Base-by-base conservation (phyloP, 2,329 filamentous ascomycete genomes). In the Penicillium brasilianum region DNA sequence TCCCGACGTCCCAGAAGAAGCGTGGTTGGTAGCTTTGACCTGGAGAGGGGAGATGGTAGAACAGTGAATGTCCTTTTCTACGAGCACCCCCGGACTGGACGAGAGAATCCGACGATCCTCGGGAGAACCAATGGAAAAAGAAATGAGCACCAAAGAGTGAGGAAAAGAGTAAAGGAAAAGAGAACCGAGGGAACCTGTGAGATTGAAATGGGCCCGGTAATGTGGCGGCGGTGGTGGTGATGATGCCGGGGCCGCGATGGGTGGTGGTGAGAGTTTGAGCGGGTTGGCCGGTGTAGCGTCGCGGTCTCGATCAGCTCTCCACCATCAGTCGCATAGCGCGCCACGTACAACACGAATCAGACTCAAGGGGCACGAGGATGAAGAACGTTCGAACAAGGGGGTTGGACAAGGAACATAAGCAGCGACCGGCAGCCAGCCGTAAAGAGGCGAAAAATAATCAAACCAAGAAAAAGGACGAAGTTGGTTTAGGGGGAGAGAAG, bases 61-160 rank as follows among this genome's bases (percentile, higher is more conserved):
- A 51, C 1, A 20, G 6, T 18, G 8, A 43, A n/a, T 8, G 20
- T 25, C 9, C 18, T 53, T 16, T 36, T 43, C 18, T 54, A 53
- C 57, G 56, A 37, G 51, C 8, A 57, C 44, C 53, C 59, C 61
- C 59, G 56, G 70, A 72, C 68, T 61, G 66, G 61, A 57, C 14
- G 41, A 41, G 39, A n/a, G n/a, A 44, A 18, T 18, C 14, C 16
- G 57, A 43, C 34, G 51, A 59, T 59, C 57, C 37, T 32, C 22
- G 30, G 36, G 32, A 54, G 20, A 58, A 61, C 63, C 55, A 66
- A 58, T 46, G 61, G 56, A 59, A 49, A 46, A 51, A 37, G 30
- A 44, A 34, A 22, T 41, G 25, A 28, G 46, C 20, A n/a, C n/a
- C n/a, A n/a, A n/a, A 53, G 49, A 57, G 51, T 20, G 16, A 49